phyloP scores from a whole-genome alignment of 148 eudicot genomes.

The Camellia japonica region DNA sequence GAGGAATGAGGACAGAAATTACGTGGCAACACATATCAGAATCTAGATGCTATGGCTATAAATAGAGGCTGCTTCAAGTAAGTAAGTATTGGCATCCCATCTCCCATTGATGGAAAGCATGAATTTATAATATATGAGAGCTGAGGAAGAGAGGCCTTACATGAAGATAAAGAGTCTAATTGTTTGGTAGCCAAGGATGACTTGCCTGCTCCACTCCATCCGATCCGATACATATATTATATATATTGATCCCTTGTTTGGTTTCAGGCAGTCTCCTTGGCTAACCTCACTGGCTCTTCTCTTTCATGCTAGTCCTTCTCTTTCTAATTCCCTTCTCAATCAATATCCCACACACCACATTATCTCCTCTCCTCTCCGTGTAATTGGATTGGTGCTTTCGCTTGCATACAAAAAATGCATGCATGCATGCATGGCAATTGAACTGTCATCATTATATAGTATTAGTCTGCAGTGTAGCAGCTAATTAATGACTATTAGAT shows the following conservation, averaged over 20 bases:
- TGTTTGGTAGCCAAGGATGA: conserved; percentile 18
- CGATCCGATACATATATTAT: not conserved
- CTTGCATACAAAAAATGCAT: not conserved
- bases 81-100: conserved; percentile 3
- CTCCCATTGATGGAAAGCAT: not conserved
- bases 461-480: too few relatives aligned
- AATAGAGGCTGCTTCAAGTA: not conserved
- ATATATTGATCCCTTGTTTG: conserved; percentile 4
- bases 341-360: too few relatives aligned
- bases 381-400: too few relatives aligned
- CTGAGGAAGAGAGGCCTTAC: conserved; percentile 15
- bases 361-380: too few relatives aligned
- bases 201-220: conserved; percentile 14
- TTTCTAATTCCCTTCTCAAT: not conserved
- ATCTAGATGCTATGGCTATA: conserved; percentile 7
- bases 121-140: not conserved
- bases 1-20: not conserved
- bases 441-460: too few relatives aligned
- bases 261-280: conserved; percentile 19
- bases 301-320: conserved; percentile 9
- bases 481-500: too few relatives aligned
- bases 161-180: conserved; percentile 1
- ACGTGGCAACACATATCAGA: not conserved
- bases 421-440: not conserved
- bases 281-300: conserved; percentile 10